These are phyloP conservation scores for Cordyceps militaris DNA, from an alignment of 2,329 filamentous ascomycete genomes.

Conservation along the genomic window DNA sequence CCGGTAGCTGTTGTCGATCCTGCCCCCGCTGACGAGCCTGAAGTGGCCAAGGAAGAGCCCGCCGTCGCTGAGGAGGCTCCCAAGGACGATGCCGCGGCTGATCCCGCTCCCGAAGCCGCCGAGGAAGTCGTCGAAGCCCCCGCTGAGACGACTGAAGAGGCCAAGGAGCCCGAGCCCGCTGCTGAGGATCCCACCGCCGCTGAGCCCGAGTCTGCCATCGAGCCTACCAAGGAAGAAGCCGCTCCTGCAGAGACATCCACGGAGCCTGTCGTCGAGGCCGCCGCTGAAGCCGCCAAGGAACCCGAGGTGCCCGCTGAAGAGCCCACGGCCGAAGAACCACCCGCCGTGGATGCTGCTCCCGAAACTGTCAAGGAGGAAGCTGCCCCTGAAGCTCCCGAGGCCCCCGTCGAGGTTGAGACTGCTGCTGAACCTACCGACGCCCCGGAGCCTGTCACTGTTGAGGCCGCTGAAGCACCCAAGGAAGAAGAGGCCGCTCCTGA, in stretches of 20 bases:
- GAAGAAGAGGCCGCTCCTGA: background rate
- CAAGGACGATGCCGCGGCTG: background rate
- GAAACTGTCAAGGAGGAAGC: slow-evolving; percentile 8
- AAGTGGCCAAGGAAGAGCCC: slow-evolving; percentile 2
- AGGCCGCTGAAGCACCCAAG: background rate
- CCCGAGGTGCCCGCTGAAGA: background rate
- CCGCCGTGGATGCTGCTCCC: slow-evolving; percentile 15
- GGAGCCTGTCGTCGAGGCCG: background rate
- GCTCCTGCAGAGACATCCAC: too few species aligned
- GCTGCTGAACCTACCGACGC: background rate
- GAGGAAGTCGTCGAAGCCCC: background rate
- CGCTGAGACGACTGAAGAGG: background rate
- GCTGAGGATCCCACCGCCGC: background rate
- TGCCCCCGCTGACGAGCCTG: slow-evolving; percentile 13
- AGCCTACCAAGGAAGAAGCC: background rate
- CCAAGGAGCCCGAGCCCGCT: slow-evolving; percentile 12
- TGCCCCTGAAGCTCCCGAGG: background rate
- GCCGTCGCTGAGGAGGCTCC: background rate
- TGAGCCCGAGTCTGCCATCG: background rate
- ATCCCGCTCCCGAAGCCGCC: slow-evolving; percentile 12
- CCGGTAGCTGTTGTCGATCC: slow-evolving; percentile 12
- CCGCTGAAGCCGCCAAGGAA: background rate
- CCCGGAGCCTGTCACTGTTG: background rate
- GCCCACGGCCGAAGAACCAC: background rate
- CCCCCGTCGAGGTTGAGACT: slow-evolving; percentile 11